Percentiles rank a stretch among this genome's conserved stretches.
Evolutionary conservation across 192 early-diverging fungal genomes (phyloP).

Genomic region (Allomyces javanicus): DNA sequence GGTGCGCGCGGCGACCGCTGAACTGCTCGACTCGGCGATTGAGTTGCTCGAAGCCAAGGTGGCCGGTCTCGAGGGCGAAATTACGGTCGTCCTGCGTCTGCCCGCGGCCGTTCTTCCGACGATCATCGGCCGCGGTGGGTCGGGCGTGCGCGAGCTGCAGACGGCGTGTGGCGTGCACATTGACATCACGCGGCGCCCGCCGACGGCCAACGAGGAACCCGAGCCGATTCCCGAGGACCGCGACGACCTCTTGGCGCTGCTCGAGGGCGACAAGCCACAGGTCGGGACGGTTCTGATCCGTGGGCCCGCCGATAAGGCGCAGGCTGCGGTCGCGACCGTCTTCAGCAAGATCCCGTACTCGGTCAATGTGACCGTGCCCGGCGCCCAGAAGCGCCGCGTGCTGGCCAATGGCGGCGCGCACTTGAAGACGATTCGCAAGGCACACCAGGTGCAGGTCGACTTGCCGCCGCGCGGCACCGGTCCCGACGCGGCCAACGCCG

Average conservation of each 20-base stretch:
- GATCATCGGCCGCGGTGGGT: slow-evolving; percentile 63
- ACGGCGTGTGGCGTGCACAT: slow-evolving; percentile 40
- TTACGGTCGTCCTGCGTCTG: slow-evolving; percentile 33
- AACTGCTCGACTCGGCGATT: slow-evolving; percentile 29
- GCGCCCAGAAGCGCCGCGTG: no score
- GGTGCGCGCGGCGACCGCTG: slow-evolving; percentile 16
- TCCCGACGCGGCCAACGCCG: no score
- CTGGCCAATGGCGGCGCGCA: no score
- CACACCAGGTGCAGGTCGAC: no score
- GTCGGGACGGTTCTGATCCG: no score
- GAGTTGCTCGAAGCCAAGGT: slow-evolving; percentile 20
- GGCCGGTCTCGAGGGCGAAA: slow-evolving; percentile 34
- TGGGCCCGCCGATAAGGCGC: no score
- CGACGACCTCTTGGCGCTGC: neutral
- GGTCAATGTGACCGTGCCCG: no score
- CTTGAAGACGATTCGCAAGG: no score
- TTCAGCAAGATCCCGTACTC: no score
- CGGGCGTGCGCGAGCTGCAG: slow-evolving; percentile 49
- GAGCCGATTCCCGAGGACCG: neutral
- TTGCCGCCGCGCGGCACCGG: no score
- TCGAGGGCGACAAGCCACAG: no score
- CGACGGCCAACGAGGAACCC: neutral
- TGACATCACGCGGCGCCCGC: slow-evolving; percentile 26
- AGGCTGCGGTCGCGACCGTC: no score
- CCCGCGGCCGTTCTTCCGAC: slow-evolving; percentile 54